These are phyloP conservation scores for Ganoderma lucidum DNA, from an alignment of 1,284 basidiomycete species.

Conservation along the genomic window DNA sequence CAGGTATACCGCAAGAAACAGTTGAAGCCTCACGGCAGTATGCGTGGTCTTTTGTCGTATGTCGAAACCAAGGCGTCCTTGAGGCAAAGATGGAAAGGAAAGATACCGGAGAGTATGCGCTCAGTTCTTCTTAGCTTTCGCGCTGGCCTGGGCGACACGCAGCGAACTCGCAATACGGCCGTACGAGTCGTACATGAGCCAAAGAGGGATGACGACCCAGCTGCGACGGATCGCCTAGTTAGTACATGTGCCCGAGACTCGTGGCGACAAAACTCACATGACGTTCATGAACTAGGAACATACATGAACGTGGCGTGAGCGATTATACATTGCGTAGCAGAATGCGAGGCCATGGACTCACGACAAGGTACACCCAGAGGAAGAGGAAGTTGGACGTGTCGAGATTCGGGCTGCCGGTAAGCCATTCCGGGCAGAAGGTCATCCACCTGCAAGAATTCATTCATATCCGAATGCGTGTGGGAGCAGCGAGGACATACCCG, in stretches of 20 bases:
- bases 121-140: constrained; percentile 51
- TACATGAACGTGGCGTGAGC: neutral
- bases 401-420: constrained; percentile 76
- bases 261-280: constrained; percentile 58
- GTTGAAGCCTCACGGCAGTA: neutral
- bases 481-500: constrained; percentile 53
- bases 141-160: constrained; percentile 50
- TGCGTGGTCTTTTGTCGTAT: neutral
- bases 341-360: constrained; percentile 35
- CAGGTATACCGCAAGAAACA: neutral
- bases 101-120: neutral
- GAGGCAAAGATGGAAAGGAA: neutral
- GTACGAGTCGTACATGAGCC: constrained; percentile 82
- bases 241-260: neutral
- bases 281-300: constrained; percentile 75
- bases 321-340: neutral
- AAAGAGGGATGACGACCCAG: constrained; percentile 80
- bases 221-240: constrained; percentile 46
- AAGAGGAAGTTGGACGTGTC: constrained; percentile 70
- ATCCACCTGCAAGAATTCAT: constrained; percentile 64
- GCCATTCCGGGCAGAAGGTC: constrained; percentile 88
- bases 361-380: constrained; percentile 56
- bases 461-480: neutral
- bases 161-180: constrained; percentile 67
- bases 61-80: neutral